Percentiles rank a stretch among this genome's conserved stretches.
Evolutionary conservation across 257 asterid species (phyloP).

Genomic region (Echium plantagineum): DNA sequence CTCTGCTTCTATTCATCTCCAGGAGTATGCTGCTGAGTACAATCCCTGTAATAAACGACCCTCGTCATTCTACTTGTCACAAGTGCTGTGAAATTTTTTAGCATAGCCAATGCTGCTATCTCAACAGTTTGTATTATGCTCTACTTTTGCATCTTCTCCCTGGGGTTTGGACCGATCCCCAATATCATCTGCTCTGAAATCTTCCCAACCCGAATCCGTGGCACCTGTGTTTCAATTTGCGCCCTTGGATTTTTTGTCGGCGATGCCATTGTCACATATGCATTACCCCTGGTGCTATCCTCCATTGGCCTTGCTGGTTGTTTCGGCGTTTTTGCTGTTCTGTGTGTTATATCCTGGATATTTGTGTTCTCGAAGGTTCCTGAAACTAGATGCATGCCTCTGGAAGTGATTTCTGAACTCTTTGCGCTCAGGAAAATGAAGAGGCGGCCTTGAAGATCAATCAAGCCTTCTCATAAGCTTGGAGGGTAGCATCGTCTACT

Average conservation of each 20-base stretch:
- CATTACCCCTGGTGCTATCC: slow-evolving; percentile 39
- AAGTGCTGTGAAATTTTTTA: slow-evolving; percentile 23
- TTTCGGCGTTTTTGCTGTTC: slow-evolving; percentile 41
- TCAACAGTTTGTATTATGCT: slow-evolving; percentile 42
- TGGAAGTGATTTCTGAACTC: slow-evolving; percentile 59
- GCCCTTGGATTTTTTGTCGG: slow-evolving; percentile 42
- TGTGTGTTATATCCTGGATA: slow-evolving; percentile 37
- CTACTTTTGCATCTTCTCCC: slow-evolving; percentile 39
- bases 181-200: slow-evolving; percentile 64
- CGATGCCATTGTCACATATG: slow-evolving; percentile 36
- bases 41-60: slow-evolving; percentile 35
- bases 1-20: neutral
- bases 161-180: slow-evolving; percentile 69
- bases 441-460: slow-evolving; percentile 13
- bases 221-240: slow-evolving; percentile 53
- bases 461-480: neutral
- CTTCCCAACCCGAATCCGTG: slow-evolving; percentile 53
- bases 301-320: slow-evolving; percentile 53
- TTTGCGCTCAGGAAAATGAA: slow-evolving; percentile 54
- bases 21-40: slow-evolving; percentile 54
- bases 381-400: slow-evolving; percentile 77
- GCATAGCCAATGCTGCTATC: slow-evolving; percentile 30
- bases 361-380: slow-evolving; percentile 59
- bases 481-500: neutral
- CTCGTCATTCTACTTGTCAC: slow-evolving; percentile 40